Evolutionary conservation across 176 grass and related monocot genomes (phyloP).

Genomic region (Miscanthus lutarioriparius): DNA sequence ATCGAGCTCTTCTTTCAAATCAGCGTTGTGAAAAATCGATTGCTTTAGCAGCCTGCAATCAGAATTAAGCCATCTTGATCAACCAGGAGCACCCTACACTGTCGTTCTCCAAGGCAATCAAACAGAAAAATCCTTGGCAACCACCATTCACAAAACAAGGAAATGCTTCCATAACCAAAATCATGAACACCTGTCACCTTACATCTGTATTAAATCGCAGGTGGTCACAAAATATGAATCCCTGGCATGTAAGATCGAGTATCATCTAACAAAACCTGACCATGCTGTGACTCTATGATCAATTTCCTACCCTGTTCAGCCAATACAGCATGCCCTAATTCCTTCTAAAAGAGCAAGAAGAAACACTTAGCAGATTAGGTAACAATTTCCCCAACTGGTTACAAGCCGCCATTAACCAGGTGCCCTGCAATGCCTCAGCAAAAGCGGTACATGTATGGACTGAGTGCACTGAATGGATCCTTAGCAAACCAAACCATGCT

Average conservation of each 20-base stretch:
- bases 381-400: background rate
- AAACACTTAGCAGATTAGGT: background rate
- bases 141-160: background rate
- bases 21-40: too few species aligned
- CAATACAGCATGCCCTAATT: background rate
- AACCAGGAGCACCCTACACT: too few species aligned
- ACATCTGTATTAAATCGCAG: background rate
- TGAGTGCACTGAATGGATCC: too few species aligned
- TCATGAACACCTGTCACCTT: background rate
- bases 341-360: background rate
- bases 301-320: background rate
- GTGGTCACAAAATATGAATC: background rate
- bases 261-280: background rate
- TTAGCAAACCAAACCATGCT: background rate
- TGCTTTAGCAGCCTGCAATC: too few species aligned
- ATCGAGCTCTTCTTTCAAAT: too few species aligned
- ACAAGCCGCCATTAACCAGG: background rate
- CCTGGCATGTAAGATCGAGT: background rate
- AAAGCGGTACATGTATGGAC: too few species aligned
- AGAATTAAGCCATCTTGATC: too few species aligned
- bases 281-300: background rate
- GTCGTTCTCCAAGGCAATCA: too few species aligned
- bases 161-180: background rate
- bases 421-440: background rate
- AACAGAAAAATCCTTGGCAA: background rate